Conservation (phyloP, 208 protist species). For the Wallacemonas sp. region DNA sequence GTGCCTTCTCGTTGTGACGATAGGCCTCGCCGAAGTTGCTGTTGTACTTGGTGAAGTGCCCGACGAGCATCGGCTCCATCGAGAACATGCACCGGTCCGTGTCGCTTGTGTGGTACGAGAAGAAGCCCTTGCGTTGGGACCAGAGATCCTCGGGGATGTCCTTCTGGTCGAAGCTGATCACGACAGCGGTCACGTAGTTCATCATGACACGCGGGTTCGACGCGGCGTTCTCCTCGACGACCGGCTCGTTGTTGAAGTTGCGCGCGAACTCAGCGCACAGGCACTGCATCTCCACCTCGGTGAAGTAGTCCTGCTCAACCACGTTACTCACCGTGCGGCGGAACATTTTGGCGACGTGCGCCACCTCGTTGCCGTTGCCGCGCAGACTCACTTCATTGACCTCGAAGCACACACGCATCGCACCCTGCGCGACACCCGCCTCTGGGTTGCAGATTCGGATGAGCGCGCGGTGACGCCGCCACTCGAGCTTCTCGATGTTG, state of each 20-base stretch:
- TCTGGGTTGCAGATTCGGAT: constrained; percentile 50
- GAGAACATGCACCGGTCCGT: constrained; percentile 57
- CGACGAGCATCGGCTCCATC: constrained; percentile 64
- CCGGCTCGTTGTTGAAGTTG: constrained; percentile 44
- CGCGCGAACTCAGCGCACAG: constrained; percentile 51
- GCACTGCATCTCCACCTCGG: constrained; percentile 61
- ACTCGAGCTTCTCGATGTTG: constrained; percentile 37
- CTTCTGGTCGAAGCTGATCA: constrained; percentile 40
- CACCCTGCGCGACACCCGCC: constrained; percentile 47
- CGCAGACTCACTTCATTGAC: constrained; percentile 54
- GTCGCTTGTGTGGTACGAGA: constrained; percentile 64
- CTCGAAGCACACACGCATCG: constrained; percentile 78
- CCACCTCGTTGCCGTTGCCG: constrained; percentile 34
- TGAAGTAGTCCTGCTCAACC: constrained; percentile 79
- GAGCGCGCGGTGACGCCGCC: constrained; percentile 31
- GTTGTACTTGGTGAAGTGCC: constrained; percentile 84
- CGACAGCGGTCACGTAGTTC: constrained; percentile 33
- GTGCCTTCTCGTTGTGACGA: constrained; percentile 39
- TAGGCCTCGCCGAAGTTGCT: constrained; percentile 76
- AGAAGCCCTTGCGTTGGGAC: constrained; percentile 48
- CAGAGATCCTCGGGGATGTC: constrained; percentile 44
- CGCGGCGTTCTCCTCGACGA: constrained; percentile 14
- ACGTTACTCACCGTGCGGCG: constrained; percentile 56
- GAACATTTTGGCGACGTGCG: constrained; percentile 76
- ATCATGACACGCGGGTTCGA: constrained; percentile 30